Percentiles rank a stretch among this genome's conserved stretches.
These are phyloP conservation scores for Aspergillus tamarii DNA, from an alignment of 2,329 filamentous ascomycete species.

Conservation along the genomic window DNA sequence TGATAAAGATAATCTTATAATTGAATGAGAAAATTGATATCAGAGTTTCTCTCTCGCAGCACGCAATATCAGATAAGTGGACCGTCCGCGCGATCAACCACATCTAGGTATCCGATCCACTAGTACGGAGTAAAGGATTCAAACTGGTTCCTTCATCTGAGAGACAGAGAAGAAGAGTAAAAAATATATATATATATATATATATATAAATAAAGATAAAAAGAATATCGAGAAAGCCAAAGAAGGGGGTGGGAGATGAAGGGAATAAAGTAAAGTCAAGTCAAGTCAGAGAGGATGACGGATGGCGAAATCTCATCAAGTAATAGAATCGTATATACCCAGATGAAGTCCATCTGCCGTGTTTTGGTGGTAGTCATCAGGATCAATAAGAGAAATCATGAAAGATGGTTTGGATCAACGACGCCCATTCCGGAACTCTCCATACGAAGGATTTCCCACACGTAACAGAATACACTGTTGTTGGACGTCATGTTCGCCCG, in stretches of 20 bases:
- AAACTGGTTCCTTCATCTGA: too few relatives aligned
- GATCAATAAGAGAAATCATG: slow-evolving; percentile 23
- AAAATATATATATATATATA: too few relatives aligned
- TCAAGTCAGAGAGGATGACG: background rate
- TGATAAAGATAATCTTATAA: slow-evolving; percentile 7
- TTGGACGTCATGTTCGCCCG: slow-evolving; percentile 14
- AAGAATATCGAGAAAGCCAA: background rate
- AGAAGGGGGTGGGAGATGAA: background rate
- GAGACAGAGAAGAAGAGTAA: background rate
- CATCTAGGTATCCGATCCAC: background rate
- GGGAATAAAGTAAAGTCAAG: background rate
- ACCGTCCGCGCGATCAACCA: slow-evolving; percentile 2
- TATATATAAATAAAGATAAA: too few relatives aligned
- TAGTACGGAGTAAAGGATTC: too few relatives aligned
- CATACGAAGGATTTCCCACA: slow-evolving; percentile 27
- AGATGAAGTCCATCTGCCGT: background rate
- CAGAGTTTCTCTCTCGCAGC: slow-evolving; percentile 2
- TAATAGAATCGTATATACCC: slow-evolving; percentile 9
- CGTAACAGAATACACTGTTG: slow-evolving; percentile 31
- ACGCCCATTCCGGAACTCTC: slow-evolving; percentile 18
- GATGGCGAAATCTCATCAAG: slow-evolving; percentile 10
- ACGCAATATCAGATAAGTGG: slow-evolving; percentile 5
- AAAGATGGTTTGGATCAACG: slow-evolving; percentile 14
- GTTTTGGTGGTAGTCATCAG: slow-evolving; percentile 16
- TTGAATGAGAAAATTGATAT: slow-evolving; percentile 4